Base-by-base conservation (phyloP, 169 alveolate genomes). In the Eimeria praecox region DNA sequence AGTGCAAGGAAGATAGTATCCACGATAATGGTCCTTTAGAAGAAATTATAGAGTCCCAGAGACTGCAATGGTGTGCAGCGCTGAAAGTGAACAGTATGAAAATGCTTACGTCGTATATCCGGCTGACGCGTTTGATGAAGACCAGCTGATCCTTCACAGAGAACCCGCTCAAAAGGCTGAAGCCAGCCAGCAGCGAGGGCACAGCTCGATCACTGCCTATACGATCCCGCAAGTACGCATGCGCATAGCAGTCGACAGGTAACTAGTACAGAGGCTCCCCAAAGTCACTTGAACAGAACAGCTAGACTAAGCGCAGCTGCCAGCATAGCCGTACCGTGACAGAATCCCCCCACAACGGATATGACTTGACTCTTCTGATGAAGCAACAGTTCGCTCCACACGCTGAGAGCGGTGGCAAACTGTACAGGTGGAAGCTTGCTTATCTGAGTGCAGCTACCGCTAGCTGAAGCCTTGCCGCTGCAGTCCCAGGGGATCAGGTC, bases 381-480 rank as follows among this genome's bases (percentile, higher is more conserved):
- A 24, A 85, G 77, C 77, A 85, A 56, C 30, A 85, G 77, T 78
- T 85, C 92, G 92, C 92, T 85, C 92, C 92, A 85, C 92, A 85
- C 73, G 77, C 77, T 85, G 52, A 85, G 77, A 4, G 62, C 92
- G 5, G 92, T 85, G 73, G 92, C 54, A 56, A 54, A 85, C 92
- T 85, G 92, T 69, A 54, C 92, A 4, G 92, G 77, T 54, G 92
- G 92, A 5, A 85, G 92, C 77, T 85, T 85, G 77, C 77, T 6
- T 52, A 85, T 54, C 54, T 54, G 92, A 52, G 46, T 54, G 92
- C 92, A 85, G 75, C 92, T 85, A 30, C 33, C 64, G 92, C 78
- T 85, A 38, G 92, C 92, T 35, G 92, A 85, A 35, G 77, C 33
- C 77, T 40, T 85, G 71, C 22, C 78, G 52, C 77, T 85, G 75